Conservation (phyloP, 192 early-diverging fungal species). For the Irineochytrium annulatum region DNA sequence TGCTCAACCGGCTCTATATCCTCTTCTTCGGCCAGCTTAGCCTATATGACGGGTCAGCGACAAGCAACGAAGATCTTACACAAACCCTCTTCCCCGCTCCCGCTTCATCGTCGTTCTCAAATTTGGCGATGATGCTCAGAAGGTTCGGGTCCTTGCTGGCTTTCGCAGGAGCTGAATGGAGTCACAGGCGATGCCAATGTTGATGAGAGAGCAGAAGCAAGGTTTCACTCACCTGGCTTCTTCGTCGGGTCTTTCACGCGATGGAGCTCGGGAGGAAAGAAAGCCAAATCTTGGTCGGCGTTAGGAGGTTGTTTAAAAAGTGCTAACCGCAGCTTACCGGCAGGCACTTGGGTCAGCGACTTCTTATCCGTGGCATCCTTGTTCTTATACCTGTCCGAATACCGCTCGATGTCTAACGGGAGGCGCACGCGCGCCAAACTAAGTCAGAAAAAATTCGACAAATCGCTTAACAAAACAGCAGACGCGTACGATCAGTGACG, state of each 20-base stretch:
- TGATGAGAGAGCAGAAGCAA: too few relatives aligned
- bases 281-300: constrained; percentile 9
- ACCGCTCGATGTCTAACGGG: constrained; percentile 18
- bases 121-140: too few relatives aligned
- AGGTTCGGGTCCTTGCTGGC: too few relatives aligned
- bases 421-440: background rate
- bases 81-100: too few relatives aligned
- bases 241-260: constrained; percentile 24
- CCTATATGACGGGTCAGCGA: too few relatives aligned
- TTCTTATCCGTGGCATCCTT: constrained; percentile 15
- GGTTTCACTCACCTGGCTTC: constrained; percentile 2
- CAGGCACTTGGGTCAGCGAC: constrained; percentile 4
- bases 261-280: constrained; percentile 20
- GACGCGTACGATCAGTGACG: constrained; percentile 14
- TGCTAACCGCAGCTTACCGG: constrained; percentile 4
- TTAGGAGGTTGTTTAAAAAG: background rate
- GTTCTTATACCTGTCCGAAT: constrained; percentile 24
- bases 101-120: too few relatives aligned
- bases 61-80: too few relatives aligned
- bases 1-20: too few relatives aligned
- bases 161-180: too few relatives aligned
- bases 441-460: background rate
- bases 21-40: too few relatives aligned
- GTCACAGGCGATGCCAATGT: too few relatives aligned
- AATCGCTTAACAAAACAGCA: background rate